phyloP scores from a whole-genome alignment of 495 filamentous ascomycete species.

The Penicillium mononematosum region DNA sequence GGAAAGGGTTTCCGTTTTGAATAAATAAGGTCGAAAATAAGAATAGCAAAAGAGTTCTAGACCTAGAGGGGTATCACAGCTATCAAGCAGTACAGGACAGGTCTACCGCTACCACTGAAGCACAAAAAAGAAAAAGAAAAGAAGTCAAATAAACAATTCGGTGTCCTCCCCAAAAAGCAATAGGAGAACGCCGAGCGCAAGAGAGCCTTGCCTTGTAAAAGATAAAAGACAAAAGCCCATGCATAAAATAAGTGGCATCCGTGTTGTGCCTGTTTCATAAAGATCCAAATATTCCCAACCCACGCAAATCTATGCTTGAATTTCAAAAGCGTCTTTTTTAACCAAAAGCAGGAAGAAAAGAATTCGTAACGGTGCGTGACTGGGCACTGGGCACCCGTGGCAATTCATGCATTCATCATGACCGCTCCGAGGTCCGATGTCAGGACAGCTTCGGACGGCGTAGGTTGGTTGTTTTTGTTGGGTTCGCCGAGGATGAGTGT shows the following conservation, averaged over 20 bases:
- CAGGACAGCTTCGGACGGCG: slow-evolving; percentile 26
- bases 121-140: slow-evolving; percentile 10
- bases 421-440: slow-evolving; percentile 36
- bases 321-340: slow-evolving; percentile 9
- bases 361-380: slow-evolving; percentile 20
- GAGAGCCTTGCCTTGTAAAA: neutral
- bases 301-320: slow-evolving; percentile 16
- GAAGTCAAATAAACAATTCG: neutral
- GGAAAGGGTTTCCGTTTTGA: slow-evolving; percentile 18
- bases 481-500: slow-evolving; percentile 35
- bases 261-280: neutral
- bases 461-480: slow-evolving; percentile 22
- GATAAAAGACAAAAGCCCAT: neutral
- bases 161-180: slow-evolving; percentile 3
- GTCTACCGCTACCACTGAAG: slow-evolving; percentile 29
- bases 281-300: slow-evolving; percentile 9
- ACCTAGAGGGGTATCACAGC: slow-evolving; percentile 32
- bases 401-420: slow-evolving; percentile 43
- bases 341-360: slow-evolving; percentile 7
- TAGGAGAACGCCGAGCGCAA: slow-evolving; percentile 4
- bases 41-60: slow-evolving; percentile 20
- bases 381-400: slow-evolving; percentile 1
- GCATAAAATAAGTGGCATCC: slow-evolving; percentile 6
- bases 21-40: neutral
- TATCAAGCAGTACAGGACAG: slow-evolving; percentile 33